Conservation (phyloP, 2,329 filamentous ascomycete genomes). For the Talaromyces amestolkiae region DNA sequence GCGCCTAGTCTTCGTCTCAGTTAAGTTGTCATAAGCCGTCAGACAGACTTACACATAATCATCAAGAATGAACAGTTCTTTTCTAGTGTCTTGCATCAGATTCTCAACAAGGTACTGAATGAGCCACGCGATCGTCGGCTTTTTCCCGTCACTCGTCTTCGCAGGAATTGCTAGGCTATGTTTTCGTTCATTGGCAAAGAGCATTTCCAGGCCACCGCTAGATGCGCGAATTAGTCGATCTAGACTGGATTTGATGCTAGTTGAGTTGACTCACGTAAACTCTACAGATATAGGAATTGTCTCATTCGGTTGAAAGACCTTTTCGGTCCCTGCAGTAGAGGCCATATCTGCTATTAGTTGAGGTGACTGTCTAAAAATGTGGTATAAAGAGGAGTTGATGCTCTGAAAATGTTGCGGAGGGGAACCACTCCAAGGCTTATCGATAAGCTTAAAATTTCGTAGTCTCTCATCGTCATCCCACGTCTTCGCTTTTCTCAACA, state of each 20-base stretch:
- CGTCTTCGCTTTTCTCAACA: neutral
- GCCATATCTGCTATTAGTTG: slow-evolving; percentile 11
- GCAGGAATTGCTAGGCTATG: slow-evolving; percentile 69
- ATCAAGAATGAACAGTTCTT: slow-evolving; percentile 86
- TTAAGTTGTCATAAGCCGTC: neutral
- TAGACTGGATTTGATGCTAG: neutral
- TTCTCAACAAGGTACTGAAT: slow-evolving; percentile 76
- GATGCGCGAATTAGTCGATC: neutral
- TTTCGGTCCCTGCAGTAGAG: slow-evolving; percentile 8
- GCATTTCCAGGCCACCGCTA: slow-evolving; percentile 88
- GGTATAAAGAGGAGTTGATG: neutral
- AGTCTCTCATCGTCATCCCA: slow-evolving; percentile 7
- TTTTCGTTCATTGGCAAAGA: slow-evolving; percentile 79
- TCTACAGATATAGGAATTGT: slow-evolving; percentile 66
- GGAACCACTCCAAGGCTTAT: slow-evolving; percentile 30
- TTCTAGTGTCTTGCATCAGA: slow-evolving; percentile 78
- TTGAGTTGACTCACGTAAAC: slow-evolving; percentile 58
- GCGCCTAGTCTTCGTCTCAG: slow-evolving; percentile 56
- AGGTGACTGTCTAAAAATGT: neutral
- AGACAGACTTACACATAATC: slow-evolving; percentile 71
- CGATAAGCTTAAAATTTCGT: slow-evolving; percentile 37
- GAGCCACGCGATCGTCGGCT: slow-evolving; percentile 70
- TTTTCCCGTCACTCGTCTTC: slow-evolving; percentile 56
- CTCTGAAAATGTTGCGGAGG: slow-evolving; percentile 13
- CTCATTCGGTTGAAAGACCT: slow-evolving; percentile 13